Percentiles rank a stretch among this genome's conserved stretches.
These are phyloP conservation scores for Albizia julibrissin DNA, from an alignment of 306 rosid genomes.

Conservation along the genomic window DNA sequence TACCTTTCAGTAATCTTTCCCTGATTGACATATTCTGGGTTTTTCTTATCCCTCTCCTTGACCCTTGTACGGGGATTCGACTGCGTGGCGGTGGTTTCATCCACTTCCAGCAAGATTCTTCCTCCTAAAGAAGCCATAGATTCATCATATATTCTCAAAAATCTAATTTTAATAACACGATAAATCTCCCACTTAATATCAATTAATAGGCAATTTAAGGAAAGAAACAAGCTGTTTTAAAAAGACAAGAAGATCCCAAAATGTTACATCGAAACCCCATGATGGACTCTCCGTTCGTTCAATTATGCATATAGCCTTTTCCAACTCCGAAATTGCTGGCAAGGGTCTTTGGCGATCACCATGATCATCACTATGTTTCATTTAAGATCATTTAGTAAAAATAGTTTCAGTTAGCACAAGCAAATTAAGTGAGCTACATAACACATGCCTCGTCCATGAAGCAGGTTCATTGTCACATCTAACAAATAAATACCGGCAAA, in stretches of 20 bases:
- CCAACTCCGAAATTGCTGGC: constrained; percentile 52
- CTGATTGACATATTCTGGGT: constrained; percentile 30
- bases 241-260: neutral
- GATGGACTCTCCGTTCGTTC: constrained; percentile 50
- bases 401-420: neutral
- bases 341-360: constrained; percentile 40
- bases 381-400: neutral
- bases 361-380: constrained; percentile 13
- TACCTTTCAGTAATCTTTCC: constrained; percentile 55
- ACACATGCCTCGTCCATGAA: constrained; percentile 64
- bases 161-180: neutral
- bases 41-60: constrained; percentile 22
- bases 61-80: constrained; percentile 18
- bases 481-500: constrained; percentile 67
- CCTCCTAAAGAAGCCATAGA: constrained; percentile 41
- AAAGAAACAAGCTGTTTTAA: neutral
- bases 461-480: constrained; percentile 84
- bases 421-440: neutral
- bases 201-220: neutral
- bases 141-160: neutral
- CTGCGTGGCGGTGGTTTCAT: constrained; percentile 60
- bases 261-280: constrained; percentile 67
- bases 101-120: constrained; percentile 60
- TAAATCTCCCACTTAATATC: neutral
- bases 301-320: constrained; percentile 34